A percentile compares a stretch with the other conserved stretches of the same genome.
Evolutionary conservation across 2,329 filamentous ascomycete genomes (phyloP).

Genomic region (Venturia asperata): DNA sequence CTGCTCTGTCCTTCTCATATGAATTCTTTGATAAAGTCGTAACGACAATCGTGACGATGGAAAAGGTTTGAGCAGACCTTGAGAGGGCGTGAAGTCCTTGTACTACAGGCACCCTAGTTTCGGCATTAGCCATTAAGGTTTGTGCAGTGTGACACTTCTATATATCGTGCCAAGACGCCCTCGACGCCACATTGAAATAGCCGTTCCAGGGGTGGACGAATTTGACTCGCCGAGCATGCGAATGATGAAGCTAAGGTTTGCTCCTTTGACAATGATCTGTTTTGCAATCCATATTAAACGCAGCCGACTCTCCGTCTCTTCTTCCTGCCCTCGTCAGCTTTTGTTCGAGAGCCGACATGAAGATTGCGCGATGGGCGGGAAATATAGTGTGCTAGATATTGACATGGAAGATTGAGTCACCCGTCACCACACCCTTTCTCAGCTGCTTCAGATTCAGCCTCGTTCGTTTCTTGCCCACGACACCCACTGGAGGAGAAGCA

Average conservation of each 20-base stretch:
- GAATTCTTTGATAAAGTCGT: too few relatives aligned
- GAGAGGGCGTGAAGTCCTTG: not conserved
- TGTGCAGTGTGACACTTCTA: too few relatives aligned
- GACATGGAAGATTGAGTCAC: not conserved
- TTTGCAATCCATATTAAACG: too few relatives aligned
- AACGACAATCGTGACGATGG: too few relatives aligned
- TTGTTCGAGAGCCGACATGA: too few relatives aligned
- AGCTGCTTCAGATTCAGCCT: not conserved
- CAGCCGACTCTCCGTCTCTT: too few relatives aligned
- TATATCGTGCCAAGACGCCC: not conserved
- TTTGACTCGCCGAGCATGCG: too few relatives aligned
- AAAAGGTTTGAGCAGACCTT: not conserved
- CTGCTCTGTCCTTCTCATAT: too few relatives aligned
- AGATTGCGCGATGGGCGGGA: not conserved
- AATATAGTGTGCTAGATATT: not conserved
- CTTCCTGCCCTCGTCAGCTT: too few relatives aligned
- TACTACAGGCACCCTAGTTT: not conserved
- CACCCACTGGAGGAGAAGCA: not conserved
- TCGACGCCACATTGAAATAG: not conserved
- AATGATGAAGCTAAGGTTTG: too few relatives aligned
- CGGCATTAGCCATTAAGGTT: not conserved
- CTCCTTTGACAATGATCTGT: too few relatives aligned
- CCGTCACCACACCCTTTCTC: not conserved
- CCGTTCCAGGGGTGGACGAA: too few relatives aligned
- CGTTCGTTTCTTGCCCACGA: not conserved